These are phyloP conservation scores for Cryoendolithus antarcticus DNA, from an alignment of 2,329 filamentous ascomycete genomes.

Conservation along the genomic window DNA sequence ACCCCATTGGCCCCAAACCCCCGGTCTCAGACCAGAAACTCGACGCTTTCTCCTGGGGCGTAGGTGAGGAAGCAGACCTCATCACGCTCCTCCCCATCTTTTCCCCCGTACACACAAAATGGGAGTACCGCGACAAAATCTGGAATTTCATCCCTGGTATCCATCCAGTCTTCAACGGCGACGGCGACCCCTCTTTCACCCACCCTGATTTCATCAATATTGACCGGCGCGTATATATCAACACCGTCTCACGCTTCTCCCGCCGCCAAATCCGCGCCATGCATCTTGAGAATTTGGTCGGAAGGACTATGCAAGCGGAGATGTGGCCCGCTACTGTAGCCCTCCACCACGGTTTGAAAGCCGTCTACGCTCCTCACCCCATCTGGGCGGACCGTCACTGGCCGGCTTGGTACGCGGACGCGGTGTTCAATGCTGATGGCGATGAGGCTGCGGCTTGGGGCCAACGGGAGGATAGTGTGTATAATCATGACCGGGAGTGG, in stretches of 20 bases:
- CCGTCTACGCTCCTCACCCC: constrained; percentile 80
- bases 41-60: constrained; percentile 76
- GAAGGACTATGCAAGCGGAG: constrained; percentile 85
- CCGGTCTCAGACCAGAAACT: constrained; percentile 51
- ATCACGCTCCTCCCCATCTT: constrained; percentile 89
- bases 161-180: constrained; percentile 73
- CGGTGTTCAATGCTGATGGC: constrained; percentile 58
- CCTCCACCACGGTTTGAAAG: constrained; percentile 85
- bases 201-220: constrained; percentile 37
- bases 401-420: constrained; percentile 66
- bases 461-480: constrained; percentile 29
- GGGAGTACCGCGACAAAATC: constrained; percentile 45
- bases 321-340: constrained; percentile 90
- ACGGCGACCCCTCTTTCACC: constrained; percentile 35
- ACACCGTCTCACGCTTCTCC: constrained; percentile 76
- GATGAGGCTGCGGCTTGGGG: constrained; percentile 43
- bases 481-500: constrained; percentile 60
- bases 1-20: constrained; percentile 63
- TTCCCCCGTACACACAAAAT: constrained; percentile 75
- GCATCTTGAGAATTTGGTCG: constrained; percentile 81
- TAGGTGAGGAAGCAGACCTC: constrained; percentile 79
- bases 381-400: constrained; percentile 78
- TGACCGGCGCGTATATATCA: constrained; percentile 72
- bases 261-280: constrained; percentile 68
- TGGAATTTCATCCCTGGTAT: constrained; percentile 39